Base-by-base conservation (phyloP, 2,329 filamentous ascomycete genomes). In the Penicillium hesseltinei region DNA sequence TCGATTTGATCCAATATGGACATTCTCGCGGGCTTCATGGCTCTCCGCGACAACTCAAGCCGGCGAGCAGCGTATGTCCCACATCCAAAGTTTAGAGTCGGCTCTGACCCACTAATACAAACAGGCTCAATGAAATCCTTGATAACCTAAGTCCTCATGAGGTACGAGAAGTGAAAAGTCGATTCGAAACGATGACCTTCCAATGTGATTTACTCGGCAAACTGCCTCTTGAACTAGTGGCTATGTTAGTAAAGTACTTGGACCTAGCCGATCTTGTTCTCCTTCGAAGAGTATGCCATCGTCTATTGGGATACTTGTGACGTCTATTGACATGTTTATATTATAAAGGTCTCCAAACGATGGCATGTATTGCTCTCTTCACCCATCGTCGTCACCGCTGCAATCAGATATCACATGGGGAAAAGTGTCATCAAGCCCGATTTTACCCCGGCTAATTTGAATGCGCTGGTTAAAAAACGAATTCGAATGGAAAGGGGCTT, bases 311-410 rank as follows among this genome's bases (percentile, higher is more conserved):
- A 27, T 44, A 29, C 15, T 27, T 38, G 39, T 27, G 29, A 43
- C 27, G 1, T 27, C 15, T 11, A 17, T 43, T 45, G 7, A 42
- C 15, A 42, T 15, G 31, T n/a, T 46, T 7, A 15, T 13, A 42
- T 17, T 31, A 27, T 15, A 39, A 47, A 74, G 72, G 72, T 75
- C 47, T 75, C 72, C 13, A 70, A 58, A 59, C 62, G 60, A 54
- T 76, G 74, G 74, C 54, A 62, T 13, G 46, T 57, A 25, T 23
- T 74, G 15, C 58, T 75, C 13, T 71, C 70, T n/a, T 71, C 68
- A 0, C 51, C 59, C 8, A 19, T 51, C 45, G 52, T 33, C 15
- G 1, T 36, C 17, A 19, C 29, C 2, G 43, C 58, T 33, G 55
- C 64, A 19, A 57, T 67, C 21, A 25, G 5, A 11, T 15, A 4